A percentile compares a stretch with the other conserved stretches of the same genome.
These are phyloP conservation scores for Aleurites moluccanus DNA, from an alignment of 441 rosid species.

Conservation along the genomic window DNA sequence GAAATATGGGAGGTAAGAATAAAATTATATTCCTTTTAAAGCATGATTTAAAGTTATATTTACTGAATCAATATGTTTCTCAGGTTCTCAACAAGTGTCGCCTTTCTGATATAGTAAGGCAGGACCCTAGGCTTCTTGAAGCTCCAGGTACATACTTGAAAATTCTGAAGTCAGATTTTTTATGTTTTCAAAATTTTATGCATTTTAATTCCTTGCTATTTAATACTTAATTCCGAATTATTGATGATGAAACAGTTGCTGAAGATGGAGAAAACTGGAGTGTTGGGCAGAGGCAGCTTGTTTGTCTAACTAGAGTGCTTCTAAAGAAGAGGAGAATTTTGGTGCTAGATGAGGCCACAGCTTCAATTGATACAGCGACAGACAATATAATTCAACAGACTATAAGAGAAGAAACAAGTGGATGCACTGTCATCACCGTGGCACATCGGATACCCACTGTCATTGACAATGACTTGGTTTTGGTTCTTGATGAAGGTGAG, in stretches of 20 bases:
- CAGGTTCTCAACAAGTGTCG: conserved; percentile 62
- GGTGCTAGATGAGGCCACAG: conserved; percentile 76
- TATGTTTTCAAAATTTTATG: not conserved
- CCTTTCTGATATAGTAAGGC: conserved; percentile 49
- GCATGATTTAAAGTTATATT: not conserved
- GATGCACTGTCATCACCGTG: conserved; percentile 63
- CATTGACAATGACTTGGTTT: conserved; percentile 68
- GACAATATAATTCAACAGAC: conserved; percentile 59
- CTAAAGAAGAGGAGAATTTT: conserved; percentile 53
- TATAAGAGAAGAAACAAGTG: conserved; percentile 50
- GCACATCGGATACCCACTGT: conserved; percentile 83
- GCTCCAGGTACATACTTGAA: conserved; percentile 45
- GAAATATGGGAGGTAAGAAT: conserved; percentile 66
- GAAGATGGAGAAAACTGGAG: conserved; percentile 81
- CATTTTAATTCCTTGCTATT: not conserved
- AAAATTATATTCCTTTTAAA: not conserved
- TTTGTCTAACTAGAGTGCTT: conserved; percentile 59
- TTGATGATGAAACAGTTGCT: conserved; percentile 42
- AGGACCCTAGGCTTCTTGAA: conserved; percentile 57
- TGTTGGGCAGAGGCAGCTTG: conserved; percentile 70
- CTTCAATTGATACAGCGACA: conserved; percentile 74
- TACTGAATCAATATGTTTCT: not conserved
- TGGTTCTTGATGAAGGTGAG: conserved; percentile 68
- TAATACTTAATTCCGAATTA: not conserved
- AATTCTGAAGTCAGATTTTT: not conserved